Evolutionary conservation across 2,329 filamentous ascomycete species (phyloP).

Genomic region (Fusarium burgessii): DNA sequence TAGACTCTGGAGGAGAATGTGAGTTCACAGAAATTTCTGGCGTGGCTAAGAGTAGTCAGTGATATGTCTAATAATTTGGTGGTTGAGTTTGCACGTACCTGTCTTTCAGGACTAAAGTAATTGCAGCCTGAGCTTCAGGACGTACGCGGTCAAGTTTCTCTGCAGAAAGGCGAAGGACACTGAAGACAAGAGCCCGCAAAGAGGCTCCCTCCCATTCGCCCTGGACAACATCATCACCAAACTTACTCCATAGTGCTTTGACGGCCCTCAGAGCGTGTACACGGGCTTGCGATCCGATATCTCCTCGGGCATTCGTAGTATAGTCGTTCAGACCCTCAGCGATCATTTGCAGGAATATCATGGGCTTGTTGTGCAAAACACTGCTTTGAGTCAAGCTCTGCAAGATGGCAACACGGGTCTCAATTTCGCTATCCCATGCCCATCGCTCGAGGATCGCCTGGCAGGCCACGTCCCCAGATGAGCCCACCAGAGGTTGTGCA

Average conservation of each 20-base stretch:
- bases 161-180: constrained; percentile 75
- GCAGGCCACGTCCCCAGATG: constrained; percentile 52
- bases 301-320: constrained; percentile 87
- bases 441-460: constrained; percentile 65
- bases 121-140: constrained; percentile 69
- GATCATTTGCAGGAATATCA: constrained; percentile 60
- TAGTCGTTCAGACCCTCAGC: constrained; percentile 83
- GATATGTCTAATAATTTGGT: constrained; percentile 13
- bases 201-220: constrained; percentile 47
- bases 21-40: constrained; percentile 51
- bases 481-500: constrained; percentile 58
- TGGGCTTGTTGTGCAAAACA: constrained; percentile 56
- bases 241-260: constrained; percentile 67
- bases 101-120: constrained; percentile 59
- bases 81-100: constrained; percentile 55
- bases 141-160: constrained; percentile 94
- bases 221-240: constrained; percentile 29
- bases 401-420: constrained; percentile 67
- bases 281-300: constrained; percentile 88
- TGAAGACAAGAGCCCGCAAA: constrained; percentile 59
- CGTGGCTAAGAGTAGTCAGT: constrained; percentile 50
- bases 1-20: constrained; percentile 71
- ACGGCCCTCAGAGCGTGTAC: constrained; percentile 84
- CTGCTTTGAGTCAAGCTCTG: constrained; percentile 64
- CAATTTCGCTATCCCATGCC: constrained; percentile 61